Evolutionary conservation across 345 rosid genomes (phyloP), one percentile per base, ranked within the genome.

Genomic region (Brassica nigra): DNA sequence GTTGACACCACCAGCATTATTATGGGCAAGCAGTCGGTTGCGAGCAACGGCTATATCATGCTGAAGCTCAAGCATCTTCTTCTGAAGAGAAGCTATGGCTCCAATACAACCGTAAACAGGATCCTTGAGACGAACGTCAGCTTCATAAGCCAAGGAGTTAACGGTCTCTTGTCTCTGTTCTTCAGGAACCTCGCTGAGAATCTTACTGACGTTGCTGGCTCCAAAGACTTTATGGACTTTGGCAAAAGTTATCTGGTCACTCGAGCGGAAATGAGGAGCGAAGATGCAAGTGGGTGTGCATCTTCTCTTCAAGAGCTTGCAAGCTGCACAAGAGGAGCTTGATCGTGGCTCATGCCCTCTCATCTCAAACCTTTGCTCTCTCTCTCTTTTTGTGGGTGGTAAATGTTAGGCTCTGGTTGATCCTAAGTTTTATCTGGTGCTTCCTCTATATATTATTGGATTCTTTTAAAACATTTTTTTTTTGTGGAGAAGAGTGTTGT

Each of bases 101-200:
- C 98, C 99, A 69, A 93, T 91, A 86, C 98, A 92, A 23, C 99
- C 99, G 11, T 92, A 90, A 70, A 92, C 92, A 11, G 98, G 99
- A 77, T 95, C 98, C 70, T 84, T 77, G 1, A 95, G 93, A 88
- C 98, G 86, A 2, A 89, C 97, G 76, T 93, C 99, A 2, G 99
- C 99, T 70, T 95, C 99, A 2, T 88, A 95, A 3, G 91, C 94
- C 54, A 95, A 85, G 0, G 99, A 93, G 69, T 93, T 91, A 52
- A 88, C 95, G 0, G 99, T 87, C 63, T 93, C 99, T 80, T 92
- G 92, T 1, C 99, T 88, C 68, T 95, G 97, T 82, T 91, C 92
- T 77, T 89, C 94, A 1, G 97, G 96, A 6, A 95, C 94, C 34
- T 91, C 98, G 0, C 75, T 67, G 36, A 93, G 89, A 80, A 95